These are phyloP conservation scores for Singerocomus rubriflavus DNA, from an alignment of 1,284 basidiomycete species.

Conservation along the genomic window DNA sequence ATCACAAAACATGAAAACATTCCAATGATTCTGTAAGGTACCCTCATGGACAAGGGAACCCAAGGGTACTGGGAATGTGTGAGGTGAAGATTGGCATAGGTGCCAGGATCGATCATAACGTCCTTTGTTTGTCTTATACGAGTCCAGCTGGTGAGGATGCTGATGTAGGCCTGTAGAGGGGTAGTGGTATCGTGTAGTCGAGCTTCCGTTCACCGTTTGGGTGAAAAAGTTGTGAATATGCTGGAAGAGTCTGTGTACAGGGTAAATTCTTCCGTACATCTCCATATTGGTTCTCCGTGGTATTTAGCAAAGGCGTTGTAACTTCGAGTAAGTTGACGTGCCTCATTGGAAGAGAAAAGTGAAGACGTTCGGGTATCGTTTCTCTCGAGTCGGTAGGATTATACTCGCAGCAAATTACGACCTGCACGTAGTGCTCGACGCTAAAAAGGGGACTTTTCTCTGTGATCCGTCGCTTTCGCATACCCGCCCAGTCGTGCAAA, in stretches of 20 bases:
- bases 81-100: background rate
- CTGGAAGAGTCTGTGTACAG: constrained; percentile 50
- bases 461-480: constrained; percentile 43
- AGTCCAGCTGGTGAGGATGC: constrained; percentile 3
- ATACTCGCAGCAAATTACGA: constrained; percentile 56
- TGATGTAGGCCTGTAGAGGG: constrained; percentile 49
- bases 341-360: constrained; percentile 51
- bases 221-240: constrained; percentile 74
- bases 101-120: constrained; percentile 1
- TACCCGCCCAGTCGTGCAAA: constrained; percentile 44
- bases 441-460: constrained; percentile 52
- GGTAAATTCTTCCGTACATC: constrained; percentile 24
- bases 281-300: constrained; percentile 8
- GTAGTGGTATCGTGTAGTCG: constrained; percentile 63
- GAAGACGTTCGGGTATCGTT: constrained; percentile 35
- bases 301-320: constrained; percentile 24
- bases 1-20: background rate
- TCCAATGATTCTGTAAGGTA: background rate
- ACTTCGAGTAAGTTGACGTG: constrained; percentile 41
- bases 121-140: constrained; percentile 5
- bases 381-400: constrained; percentile 40
- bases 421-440: constrained; percentile 52
- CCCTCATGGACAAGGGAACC: background rate
- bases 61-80: background rate
- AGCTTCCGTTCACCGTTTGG: constrained; percentile 67